Percentiles rank a stretch among this genome's conserved stretches.
Evolutionary conservation across 2,329 filamentous ascomycete species (phyloP).

Genomic region (Cladorrhinum sp.): DNA sequence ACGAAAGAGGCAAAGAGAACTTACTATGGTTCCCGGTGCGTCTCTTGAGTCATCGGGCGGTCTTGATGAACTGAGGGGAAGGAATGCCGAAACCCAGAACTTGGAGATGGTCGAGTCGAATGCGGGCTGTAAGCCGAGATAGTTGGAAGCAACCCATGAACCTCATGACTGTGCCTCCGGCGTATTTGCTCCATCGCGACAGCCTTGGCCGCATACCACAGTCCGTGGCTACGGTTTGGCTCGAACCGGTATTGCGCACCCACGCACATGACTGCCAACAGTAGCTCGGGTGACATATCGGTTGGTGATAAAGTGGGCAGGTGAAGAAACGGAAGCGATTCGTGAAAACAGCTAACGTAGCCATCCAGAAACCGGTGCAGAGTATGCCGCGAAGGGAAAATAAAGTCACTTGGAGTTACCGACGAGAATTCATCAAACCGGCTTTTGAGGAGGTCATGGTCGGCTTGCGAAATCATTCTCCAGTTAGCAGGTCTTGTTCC

Average conservation of each 20-base stretch:
- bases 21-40: slow-evolving; percentile 58
- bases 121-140: slow-evolving; percentile 58
- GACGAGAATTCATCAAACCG: slow-evolving; percentile 60
- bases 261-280: slow-evolving; percentile 65
- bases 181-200: slow-evolving; percentile 58
- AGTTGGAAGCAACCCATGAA: slow-evolving; percentile 55
- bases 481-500: slow-evolving; percentile 38
- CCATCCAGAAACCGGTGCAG: slow-evolving; percentile 67
- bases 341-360: slow-evolving; percentile 64
- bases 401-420: slow-evolving; percentile 60
- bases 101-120: slow-evolving; percentile 57
- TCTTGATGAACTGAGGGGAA: slow-evolving; percentile 58
- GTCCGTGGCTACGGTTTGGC: slow-evolving; percentile 53
- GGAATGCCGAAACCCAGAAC: slow-evolving; percentile 54
- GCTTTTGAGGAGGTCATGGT: slow-evolving; percentile 55
- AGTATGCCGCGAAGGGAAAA: slow-evolving; percentile 66
- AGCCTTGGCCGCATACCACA: slow-evolving; percentile 60
- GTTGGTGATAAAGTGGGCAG: slow-evolving; percentile 62
- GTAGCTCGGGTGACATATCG: slow-evolving; percentile 64
- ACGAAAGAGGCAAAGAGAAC: slow-evolving; percentile 26
- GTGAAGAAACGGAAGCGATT: slow-evolving; percentile 62
- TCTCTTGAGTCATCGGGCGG: slow-evolving; percentile 55
- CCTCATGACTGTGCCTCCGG: slow-evolving; percentile 53
- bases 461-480: slow-evolving; percentile 48
- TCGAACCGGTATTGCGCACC: slow-evolving; percentile 66